Percentiles rank a stretch among this genome's conserved stretches.
Evolutionary conservation across 768 basidiomycete genomes (phyloP).

Genomic region (Psilocybe azurescens): DNA sequence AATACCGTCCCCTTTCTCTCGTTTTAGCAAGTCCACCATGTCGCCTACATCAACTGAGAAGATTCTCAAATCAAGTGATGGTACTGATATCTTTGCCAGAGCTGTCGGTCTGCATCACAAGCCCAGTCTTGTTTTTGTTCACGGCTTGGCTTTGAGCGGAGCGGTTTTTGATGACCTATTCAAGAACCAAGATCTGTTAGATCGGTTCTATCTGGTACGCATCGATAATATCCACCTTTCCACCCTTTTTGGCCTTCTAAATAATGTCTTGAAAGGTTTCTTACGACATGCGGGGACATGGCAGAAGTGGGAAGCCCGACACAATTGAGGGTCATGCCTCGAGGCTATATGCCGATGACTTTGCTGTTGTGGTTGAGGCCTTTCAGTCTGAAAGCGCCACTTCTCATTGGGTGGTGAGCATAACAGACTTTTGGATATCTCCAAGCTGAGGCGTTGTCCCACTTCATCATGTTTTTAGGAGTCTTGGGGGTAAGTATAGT

Average conservation of each 20-base stretch:
- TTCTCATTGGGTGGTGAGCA: conserved; percentile 37
- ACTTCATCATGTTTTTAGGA: conserved; percentile 24
- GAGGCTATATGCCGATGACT: conserved; percentile 36
- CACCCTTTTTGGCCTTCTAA: not conserved
- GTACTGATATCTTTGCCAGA: conserved; percentile 44
- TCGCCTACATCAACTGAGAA: conserved; percentile 6
- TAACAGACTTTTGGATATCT: not conserved
- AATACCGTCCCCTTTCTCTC: too few relatives aligned
- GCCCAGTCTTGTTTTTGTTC: conserved; percentile 45
- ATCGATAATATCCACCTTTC: conserved; percentile 1
- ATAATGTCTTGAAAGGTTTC: conserved; percentile 28
- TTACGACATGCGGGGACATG: conserved; percentile 40
- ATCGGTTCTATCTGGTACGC: conserved; percentile 31
- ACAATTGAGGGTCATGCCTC: conserved; percentile 31
- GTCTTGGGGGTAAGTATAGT: conserved; percentile 30
- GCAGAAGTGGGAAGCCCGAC: conserved; percentile 37
- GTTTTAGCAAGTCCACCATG: conserved; percentile 4
- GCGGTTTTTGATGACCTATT: conserved; percentile 44
- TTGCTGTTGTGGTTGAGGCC: conserved; percentile 34
- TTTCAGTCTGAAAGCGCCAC: conserved; percentile 33
- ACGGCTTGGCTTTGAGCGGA: conserved; percentile 42
- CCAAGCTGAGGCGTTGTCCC: not conserved
- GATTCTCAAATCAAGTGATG: conserved; percentile 32
- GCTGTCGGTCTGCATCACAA: conserved; percentile 42
- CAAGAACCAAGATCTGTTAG: conserved; percentile 29